Percentiles rank a stretch among this genome's conserved stretches.
These are phyloP conservation scores for Boletus sp. DNA, from an alignment of 768 basidiomycete genomes.

Conservation along the genomic window DNA sequence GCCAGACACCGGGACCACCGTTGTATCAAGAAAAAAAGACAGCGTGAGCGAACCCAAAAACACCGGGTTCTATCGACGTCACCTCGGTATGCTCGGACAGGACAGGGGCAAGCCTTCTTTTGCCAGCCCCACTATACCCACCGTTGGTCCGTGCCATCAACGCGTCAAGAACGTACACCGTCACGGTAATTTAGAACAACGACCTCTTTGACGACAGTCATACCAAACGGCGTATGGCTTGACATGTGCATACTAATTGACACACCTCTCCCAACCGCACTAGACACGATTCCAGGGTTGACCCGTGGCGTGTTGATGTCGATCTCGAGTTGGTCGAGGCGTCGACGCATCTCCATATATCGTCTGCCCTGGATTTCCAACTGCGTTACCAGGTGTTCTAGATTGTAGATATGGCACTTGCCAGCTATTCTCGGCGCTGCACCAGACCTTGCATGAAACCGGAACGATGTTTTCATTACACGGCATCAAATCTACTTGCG, in stretches of 20 bases:
- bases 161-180: background rate
- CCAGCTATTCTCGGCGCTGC: background rate
- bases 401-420: background rate
- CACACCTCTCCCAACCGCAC: constrained; percentile 1
- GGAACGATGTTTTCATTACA: background rate
- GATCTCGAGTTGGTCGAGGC: background rate
- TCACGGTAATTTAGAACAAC: constrained; percentile 21
- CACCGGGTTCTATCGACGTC: constrained; percentile 8
- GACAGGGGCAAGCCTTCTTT: constrained; percentile 4
- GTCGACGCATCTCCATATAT: background rate
- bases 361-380: background rate
- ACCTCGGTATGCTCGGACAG: background rate
- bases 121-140: constrained; percentile 23
- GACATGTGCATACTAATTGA: background rate
- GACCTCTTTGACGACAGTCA: constrained; percentile 2
- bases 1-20: background rate
- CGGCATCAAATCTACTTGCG: too few species aligned
- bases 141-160: constrained; percentile 13
- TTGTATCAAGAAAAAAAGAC: background rate
- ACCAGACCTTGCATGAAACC: background rate
- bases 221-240: background rate
- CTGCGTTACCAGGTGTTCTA: background rate
- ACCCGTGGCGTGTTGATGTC: background rate
- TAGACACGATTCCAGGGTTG: constrained; percentile 2
- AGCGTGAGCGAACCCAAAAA: background rate